Evolutionary conservation across 2,329 filamentous ascomycete species (phyloP), one percentile per base, ranked within the genome.

Genomic region (Monilinia polystroma): DNA sequence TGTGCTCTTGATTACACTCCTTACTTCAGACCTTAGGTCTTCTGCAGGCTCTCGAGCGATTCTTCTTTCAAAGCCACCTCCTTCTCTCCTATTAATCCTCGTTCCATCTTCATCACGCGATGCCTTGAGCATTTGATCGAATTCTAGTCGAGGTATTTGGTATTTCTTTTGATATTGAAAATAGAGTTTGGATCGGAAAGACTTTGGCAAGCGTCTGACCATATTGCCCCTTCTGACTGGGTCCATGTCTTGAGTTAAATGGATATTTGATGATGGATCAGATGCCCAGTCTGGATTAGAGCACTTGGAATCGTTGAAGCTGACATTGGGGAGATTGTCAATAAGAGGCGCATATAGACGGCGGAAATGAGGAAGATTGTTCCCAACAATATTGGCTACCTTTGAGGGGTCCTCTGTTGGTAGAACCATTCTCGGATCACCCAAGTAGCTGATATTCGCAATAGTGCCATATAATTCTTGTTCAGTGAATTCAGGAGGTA

Each of bases 161-260:
- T 93, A 96, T 75, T 96, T 94, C 76, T 90, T 88, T 77, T 97
- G 93, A 78, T 97, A 99, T 74, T 93, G 88, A 78, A 97, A 97
- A 80, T 99, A 99, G 0, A 99, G 82, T 68, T 92, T 93, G 64
- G 90, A 87, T 49, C 95, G 87, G 83, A 99, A 98, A 7, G 88
- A 84, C 73, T 90, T 90, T 4, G 95, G 95, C 14, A 99, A 82
- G 16, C 95, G 89, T 6, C 95, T 88, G 12, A 99, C 94, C 92
- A 99, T 99, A 78, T 99, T 99, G 23, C 91, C 92, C 67, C 95
- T 88, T 75, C 91, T 93, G 67, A 91, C 80, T 0, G 93, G 91
- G 73, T 97, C 91, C 93, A 98, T 96, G 74, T 98, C 93, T 78
- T 99, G 95, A 53, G 84, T 83, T 26, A 99, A 81, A 20, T 81